Evolutionary conservation across 441 rosid species (phyloP), one percentile per base, ranked within the genome.

Genomic region (Melastoma candidum): DNA sequence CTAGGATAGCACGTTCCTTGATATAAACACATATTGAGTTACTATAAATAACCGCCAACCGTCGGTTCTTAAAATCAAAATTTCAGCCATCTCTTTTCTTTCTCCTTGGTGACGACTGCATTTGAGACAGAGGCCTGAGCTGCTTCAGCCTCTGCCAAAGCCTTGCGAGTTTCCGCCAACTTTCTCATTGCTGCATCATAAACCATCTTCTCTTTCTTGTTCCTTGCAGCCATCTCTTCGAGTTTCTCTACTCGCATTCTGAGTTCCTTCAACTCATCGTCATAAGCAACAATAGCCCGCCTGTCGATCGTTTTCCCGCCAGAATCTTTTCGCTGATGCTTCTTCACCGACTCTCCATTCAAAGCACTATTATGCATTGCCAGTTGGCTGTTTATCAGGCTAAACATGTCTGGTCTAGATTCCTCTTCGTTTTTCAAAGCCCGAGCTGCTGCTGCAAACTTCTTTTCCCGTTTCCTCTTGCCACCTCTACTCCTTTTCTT

Each of bases 61-160:
- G 22, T 53, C 17, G 12, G 25, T 27, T 29, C 36, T 11, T 17
- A 48, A 49, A 58, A 57, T 79, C 72, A 88, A 70, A 92, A 88
- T 78, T 84, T 80, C 7, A 88, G 96, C 97, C 95, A 87, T 74
- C 74, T 85, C 77, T 90, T 92, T 74, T 87, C 96, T 57, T 76
- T 87, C 65, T 87, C 96, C 77, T 74, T 80, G 64, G 79, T 70
- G 41, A 56, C 74, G n/a, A 93, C 74, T 29, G 82, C 79, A 48
- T 67, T 69, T 44, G 96, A 76, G 14, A 92, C 92, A 44, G 90
- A 84, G 25, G 78, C 80, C 43, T 86, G 95, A 66, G 74, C 69
- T 63, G 82, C 85, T 67, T 86, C 83, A 1, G 85, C 86, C 32
- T 78, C 77, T n/a, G 86, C 76, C 76, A 93, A 65, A 29, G 83